Base-by-base conservation (phyloP, 345 rosid genomes). In the Geranium brycei region DNA sequence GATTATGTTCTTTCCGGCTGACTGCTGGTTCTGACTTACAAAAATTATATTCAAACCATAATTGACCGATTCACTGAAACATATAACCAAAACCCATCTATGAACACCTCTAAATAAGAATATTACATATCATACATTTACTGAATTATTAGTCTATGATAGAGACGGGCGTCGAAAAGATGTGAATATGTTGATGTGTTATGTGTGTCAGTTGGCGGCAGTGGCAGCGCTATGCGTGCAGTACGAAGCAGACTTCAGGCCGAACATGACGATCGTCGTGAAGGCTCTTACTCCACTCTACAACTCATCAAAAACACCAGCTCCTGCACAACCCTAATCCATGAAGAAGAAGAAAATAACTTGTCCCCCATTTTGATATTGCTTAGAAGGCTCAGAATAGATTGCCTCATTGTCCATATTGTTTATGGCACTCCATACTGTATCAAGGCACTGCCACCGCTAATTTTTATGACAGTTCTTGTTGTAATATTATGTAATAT, bases 361-460 rank as follows among this genome's bases (percentile, higher is more conserved):
- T 38, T 38, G 4, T 5, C 47, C 47, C 3, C 11, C 53, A 47
- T 8, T 47, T 47, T 47, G 53, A 10, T 47, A 47, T 8, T 47
- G 53, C 15, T 47, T 47, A 47, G 13, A 11, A 47, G 15, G 53
- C 14, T 11, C 14, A 11, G 53, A 47, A 47, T 47, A 11, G 53
- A 5, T 47, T 47, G 3, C 53, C 3, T 11, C 53, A 47, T 11
- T 47, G 53, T 47, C 53, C 13, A 2, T 47, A 8, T 3, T 13
- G 53, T 47, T 8, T 11, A 47, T 47, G 53, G 64, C 55, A 74
- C 15, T 47, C 53, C 15, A 47, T 15, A 47, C 53, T 47, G 53
- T 47, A 47, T 47, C 12, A 11, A 6, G 53, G 11, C 53, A 47
- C 53, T 47, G 53, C 53, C 15, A 6, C 53, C 53, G 3, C 11